Conservation (phyloP, 768 basidiomycete genomes). For the Pisolithus microcarpus region DNA sequence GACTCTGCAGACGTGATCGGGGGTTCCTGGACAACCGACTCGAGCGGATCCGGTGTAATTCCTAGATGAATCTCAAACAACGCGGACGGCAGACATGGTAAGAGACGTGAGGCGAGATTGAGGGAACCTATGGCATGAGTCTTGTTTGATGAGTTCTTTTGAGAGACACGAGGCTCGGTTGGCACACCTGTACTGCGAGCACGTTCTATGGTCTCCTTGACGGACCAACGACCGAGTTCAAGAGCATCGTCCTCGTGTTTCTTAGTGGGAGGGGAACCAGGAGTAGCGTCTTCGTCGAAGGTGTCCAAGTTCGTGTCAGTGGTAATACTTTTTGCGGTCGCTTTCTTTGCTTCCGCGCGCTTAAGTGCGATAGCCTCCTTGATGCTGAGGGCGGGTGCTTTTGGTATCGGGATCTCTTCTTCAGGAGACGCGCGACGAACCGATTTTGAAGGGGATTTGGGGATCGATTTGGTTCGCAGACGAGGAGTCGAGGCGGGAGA, state of each 20-base stretch:
- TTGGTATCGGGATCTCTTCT: constrained; percentile 25
- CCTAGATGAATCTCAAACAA: constrained; percentile 78
- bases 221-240: constrained; percentile 50
- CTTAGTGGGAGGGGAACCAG: constrained; percentile 18
- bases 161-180: constrained; percentile 26
- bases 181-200: constrained; percentile 67
- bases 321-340: constrained; percentile 20
- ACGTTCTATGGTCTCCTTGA: constrained; percentile 71
- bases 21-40: constrained; percentile 58
- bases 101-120: constrained; percentile 66
- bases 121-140: constrained; percentile 50
- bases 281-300: constrained; percentile 44
- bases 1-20: constrained; percentile 33
- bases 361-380: constrained; percentile 76
- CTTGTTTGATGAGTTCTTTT: constrained; percentile 41
- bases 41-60: constrained; percentile 62
- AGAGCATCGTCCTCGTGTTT: constrained; percentile 44
- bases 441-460: constrained; percentile 28
- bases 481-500: constrained; percentile 23
- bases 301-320: constrained; percentile 24
- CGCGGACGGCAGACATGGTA: constrained; percentile 68
- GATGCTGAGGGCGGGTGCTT: constrained; percentile 39
- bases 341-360: constrained; percentile 72
- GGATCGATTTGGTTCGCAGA: constrained; percentile 31
- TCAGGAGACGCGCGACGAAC: constrained; percentile 17